Evolutionary conservation across 2,329 filamentous ascomycete genomes (phyloP), one percentile per base, ranked within the genome.

Genomic region (Penicillium olsonii): DNA sequence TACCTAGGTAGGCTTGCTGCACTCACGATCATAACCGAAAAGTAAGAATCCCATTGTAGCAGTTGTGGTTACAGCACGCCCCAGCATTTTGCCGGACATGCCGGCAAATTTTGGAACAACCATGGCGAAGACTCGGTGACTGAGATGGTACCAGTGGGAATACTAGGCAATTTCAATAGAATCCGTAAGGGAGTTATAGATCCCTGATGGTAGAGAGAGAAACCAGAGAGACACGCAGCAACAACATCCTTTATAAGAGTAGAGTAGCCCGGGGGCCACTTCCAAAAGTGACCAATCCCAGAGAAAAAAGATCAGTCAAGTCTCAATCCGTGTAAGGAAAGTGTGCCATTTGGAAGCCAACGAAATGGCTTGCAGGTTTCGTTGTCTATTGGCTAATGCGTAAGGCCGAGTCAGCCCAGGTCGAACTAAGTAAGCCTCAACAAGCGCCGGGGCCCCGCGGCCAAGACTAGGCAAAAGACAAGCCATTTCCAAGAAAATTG

Each of bases 11-110:
- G 9, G 18, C 6, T n/a, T 12, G 14, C 3, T 12, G 5, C 7
- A 37, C 44, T 34, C 34, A 70, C 66, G 79, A 50, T 82, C 78
- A 56, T 81, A 82, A 37, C 78, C 79, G 52, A 82, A 81, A 15
- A 82, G 75, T 12, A 82, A 65, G 67, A 84, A 84, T 4, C 79
- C 81, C 6, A 43, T 39, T 6, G 46, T 48, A 18, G 46, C 40
- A 29, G 40, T 39, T 19, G 40, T 48, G 15, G 17, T 29, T 12
- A 43, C 46, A 8, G 46, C 17, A 19, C 34, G 17, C 40, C 24
- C 20, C 26, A 49, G 41, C 12, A n/a, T 19, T 11, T 14, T 34
- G 33, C 45, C 45, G 22, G 45, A 49, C 18, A 44, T 26, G 20
- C 40, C 46, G 19, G 46, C 46, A 15, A 44, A 49, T 2, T n/a